Evolutionary conservation across 1,139 yeast species (phyloP), one percentile per base, ranked within the genome.

Genomic region (Lodderomyces margitis): DNA sequence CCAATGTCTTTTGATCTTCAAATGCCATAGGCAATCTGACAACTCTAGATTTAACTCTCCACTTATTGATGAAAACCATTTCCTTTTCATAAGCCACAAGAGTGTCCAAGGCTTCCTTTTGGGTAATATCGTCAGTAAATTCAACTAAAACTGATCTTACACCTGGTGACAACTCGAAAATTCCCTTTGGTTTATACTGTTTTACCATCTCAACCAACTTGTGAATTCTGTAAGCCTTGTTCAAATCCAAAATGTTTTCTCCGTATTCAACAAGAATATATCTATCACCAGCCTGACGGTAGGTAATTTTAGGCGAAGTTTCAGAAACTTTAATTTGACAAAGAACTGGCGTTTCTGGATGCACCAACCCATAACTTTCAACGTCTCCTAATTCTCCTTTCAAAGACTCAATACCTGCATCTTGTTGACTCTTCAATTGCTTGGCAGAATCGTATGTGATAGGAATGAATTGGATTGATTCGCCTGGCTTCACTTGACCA

Each of bases 401-500:
- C 37, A 81, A 68, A 0, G 58, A 42, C 34, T 71, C 77, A 49
- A 84, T 70, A 15, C 71, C 64, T 30, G 55, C 52, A 54, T 86
- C 88, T 58, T 85, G 95, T 3, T 68, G 61, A 25, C 56, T 55
- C 64, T 81, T 84, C 60, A 89, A 69, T 14, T 61, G 58, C 54
- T 84, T 73, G 5, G 98, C 97, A 44, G 75, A 67, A 30, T 77
- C 80, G 56, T 78, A 84, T 9, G 80, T 58, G 38, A 92, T 73
- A 36, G 97, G 96, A 41, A 82, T 80, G 69, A 92, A 92, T 54
- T 78, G 78, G 50, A 92, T 81, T 46, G 63, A 55, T 56, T 91
- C 98, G 57, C 98, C 98, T 5, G 98, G 97, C 62, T 87, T 89
- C 39, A 87, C 91, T 68, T 92, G 98, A 41, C 98, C 98, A 59